Percentiles rank a stretch among this genome's conserved stretches.
phyloP scores from a whole-genome alignment of 805 yeast genomes.

The Jamesozyma rosinii region DNA sequence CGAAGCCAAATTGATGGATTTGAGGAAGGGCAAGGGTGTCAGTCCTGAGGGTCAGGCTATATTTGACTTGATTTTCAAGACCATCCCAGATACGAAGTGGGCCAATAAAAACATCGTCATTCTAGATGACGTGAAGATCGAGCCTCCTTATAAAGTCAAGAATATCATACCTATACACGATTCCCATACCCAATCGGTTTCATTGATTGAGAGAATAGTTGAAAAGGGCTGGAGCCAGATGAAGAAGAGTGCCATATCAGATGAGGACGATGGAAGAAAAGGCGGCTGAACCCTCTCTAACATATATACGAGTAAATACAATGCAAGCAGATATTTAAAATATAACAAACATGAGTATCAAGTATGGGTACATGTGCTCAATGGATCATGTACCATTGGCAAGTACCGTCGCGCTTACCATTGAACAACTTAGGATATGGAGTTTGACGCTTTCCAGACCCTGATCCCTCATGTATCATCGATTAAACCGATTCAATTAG shows the following conservation, averaged over 20 bases:
- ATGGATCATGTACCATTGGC: too few species aligned
- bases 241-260: slow-evolving; percentile 15
- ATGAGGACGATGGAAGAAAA: slow-evolving; percentile 32
- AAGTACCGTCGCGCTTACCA: too few species aligned
- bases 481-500: too few species aligned
- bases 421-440: too few species aligned
- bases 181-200: slow-evolving; percentile 29
- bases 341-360: background rate
- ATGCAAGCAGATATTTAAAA: background rate
- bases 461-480: too few species aligned
- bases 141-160: slow-evolving; percentile 36
- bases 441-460: too few species aligned
- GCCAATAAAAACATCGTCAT: slow-evolving; percentile 36
- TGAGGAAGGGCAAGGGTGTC: slow-evolving; percentile 31
- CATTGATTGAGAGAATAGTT: slow-evolving; percentile 40
- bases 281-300: slow-evolving; percentile 36
- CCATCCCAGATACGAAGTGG: slow-evolving; percentile 40
- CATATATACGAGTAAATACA: background rate
- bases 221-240: slow-evolving; percentile 41
- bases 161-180: slow-evolving; percentile 16
- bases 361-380: too few species aligned
- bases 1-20: slow-evolving; percentile 16
- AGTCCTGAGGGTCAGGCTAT: slow-evolving; percentile 37
- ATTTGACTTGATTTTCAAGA: slow-evolving; percentile 37
- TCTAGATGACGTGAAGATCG: slow-evolving; percentile 38